A percentile compares a stretch with the other conserved stretches of the same genome.
Conservation (phyloP, 352 stramenopile species). For the Phytophthora pluvialis region DNA sequence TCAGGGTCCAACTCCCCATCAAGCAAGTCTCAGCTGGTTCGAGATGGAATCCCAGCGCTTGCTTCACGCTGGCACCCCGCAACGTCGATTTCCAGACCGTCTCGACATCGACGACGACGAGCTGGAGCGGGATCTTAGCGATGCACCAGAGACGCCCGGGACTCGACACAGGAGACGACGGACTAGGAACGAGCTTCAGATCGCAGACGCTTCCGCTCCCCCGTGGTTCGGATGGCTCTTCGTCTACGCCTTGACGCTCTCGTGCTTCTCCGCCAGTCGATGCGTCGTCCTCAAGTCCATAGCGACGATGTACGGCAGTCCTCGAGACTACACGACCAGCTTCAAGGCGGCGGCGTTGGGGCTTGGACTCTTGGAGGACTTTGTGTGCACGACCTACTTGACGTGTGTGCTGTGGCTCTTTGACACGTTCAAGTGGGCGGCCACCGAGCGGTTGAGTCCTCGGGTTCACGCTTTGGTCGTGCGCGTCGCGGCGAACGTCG, state of each 20-base stretch:
- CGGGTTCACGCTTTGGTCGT: constrained; percentile 1
- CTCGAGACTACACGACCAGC: constrained; percentile 23
- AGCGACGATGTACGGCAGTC: constrained; percentile 33
- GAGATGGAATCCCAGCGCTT: constrained; percentile 12
- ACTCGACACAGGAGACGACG: neutral
- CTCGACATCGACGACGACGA: neutral
- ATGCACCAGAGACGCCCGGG: neutral
- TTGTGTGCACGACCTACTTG: constrained; percentile 42
- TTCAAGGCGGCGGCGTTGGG: constrained; percentile 23
- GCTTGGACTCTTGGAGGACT: constrained; percentile 38
- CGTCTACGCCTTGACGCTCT: constrained; percentile 34
- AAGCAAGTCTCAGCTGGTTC: neutral
- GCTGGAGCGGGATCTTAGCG: neutral
- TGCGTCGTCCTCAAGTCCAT: constrained; percentile 26
- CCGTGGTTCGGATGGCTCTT: constrained; percentile 37
- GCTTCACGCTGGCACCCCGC: neutral
- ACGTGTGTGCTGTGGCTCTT: constrained; percentile 29
- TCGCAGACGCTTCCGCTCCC: constrained; percentile 12
- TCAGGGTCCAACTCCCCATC: neutral
- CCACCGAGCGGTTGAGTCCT: constrained; percentile 3
- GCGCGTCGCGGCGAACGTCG: constrained; percentile 5
- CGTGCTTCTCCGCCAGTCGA: constrained; percentile 36
- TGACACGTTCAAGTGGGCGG: constrained; percentile 21
- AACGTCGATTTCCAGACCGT: neutral
- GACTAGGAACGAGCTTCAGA: neutral